Conservation (phyloP, 2,329 filamentous ascomycete genomes). For the Lachnellula suecica region DNA sequence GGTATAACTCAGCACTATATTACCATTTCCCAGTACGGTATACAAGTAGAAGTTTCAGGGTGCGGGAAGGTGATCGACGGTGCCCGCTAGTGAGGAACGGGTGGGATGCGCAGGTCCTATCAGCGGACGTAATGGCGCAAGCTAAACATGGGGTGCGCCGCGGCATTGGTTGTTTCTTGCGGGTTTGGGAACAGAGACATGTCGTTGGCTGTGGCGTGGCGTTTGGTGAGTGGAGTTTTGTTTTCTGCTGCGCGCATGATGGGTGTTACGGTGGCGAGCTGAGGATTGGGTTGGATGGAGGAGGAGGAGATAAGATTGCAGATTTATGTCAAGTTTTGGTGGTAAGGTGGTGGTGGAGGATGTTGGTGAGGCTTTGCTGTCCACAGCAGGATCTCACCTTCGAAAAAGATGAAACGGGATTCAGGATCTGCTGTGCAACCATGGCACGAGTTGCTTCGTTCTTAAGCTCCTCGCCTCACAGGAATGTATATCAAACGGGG, state of each 20-base stretch:
- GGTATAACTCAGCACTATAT: too few species aligned
- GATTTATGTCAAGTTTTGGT: neutral
- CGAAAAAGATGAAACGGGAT: neutral
- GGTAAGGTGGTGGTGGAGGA: neutral
- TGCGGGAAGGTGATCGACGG: neutral
- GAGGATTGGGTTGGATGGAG: neutral
- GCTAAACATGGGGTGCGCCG: neutral
- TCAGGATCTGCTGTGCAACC: neutral
- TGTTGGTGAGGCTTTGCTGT: neutral
- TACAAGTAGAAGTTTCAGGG: too few species aligned
- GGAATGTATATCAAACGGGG: neutral
- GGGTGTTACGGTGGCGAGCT: neutral
- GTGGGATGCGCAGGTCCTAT: neutral
- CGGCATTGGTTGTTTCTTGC: too few species aligned
- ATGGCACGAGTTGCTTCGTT: neutral
- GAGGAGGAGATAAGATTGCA: too few species aligned
- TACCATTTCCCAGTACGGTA: too few species aligned
- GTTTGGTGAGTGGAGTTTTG: neutral
- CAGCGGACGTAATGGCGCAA: neutral
- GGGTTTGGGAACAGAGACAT: neutral
- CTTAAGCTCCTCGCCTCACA: neutral
- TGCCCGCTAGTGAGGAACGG: neutral
- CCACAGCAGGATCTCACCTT: neutral
- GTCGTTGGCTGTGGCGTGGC: neutral
- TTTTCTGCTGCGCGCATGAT: neutral